Conservation (phyloP, 345 rosid species). For the Nasturtium officinale region DNA sequence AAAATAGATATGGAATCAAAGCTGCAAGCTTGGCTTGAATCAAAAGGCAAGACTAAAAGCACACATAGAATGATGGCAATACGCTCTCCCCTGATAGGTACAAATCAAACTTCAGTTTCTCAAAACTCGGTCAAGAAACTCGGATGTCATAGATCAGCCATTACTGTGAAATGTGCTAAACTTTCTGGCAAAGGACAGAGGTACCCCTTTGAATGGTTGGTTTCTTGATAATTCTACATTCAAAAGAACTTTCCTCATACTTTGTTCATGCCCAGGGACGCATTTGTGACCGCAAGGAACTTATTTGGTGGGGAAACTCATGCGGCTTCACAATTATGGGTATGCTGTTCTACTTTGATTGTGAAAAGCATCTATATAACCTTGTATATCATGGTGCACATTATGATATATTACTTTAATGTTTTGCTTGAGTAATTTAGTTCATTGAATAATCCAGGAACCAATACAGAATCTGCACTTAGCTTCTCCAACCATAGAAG, state of each 20-base stretch:
- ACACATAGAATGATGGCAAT: conserved; percentile 47
- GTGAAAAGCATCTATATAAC: not conserved
- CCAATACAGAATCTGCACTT: conserved; percentile 44
- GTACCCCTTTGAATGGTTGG: conserved; percentile 39
- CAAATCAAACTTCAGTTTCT: conserved; percentile 45
- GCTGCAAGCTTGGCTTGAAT: conserved; percentile 81
- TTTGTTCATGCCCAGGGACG: conserved; percentile 44
- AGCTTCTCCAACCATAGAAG: conserved; percentile 35
- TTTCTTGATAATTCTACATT: not conserved
- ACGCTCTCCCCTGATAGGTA: conserved; percentile 51
- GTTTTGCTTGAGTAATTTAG: not conserved
- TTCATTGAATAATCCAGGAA: conserved; percentile 28
- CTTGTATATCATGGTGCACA: not conserved
- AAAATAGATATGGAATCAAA: conserved; percentile 84
- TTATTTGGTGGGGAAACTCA: conserved; percentile 51
- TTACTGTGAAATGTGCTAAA: conserved; percentile 49
- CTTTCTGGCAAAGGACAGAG: conserved; percentile 45
- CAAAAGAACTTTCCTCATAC: conserved; percentile 1
- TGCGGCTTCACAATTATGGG: conserved; percentile 49
- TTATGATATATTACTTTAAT: not conserved
- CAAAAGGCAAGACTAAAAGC: conserved; percentile 85
- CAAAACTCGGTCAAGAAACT: conserved; percentile 53
- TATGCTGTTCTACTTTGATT: conserved; percentile 36
- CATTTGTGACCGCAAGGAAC: conserved; percentile 48
- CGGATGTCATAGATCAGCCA: conserved; percentile 44